phyloP scores from a whole-genome alignment of 75 land plant species.

The Cryptomeria japonica region DNA sequence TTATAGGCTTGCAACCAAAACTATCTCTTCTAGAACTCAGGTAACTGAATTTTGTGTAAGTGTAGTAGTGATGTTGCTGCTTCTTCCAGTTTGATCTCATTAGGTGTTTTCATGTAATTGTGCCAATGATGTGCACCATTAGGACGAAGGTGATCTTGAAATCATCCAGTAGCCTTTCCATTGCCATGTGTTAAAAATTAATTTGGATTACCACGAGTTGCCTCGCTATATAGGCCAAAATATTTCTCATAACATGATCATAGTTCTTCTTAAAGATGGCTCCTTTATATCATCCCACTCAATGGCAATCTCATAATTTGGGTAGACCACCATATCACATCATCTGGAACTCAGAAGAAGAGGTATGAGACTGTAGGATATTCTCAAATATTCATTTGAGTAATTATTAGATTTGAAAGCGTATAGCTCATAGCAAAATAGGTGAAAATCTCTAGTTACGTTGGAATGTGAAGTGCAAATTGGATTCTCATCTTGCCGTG shows the following conservation, averaged over 20 bases:
- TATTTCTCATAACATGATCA: conserved; percentile 96
- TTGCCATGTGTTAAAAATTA: conserved; percentile 98
- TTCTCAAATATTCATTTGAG: too few relatives aligned
- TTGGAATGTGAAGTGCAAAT: too few relatives aligned
- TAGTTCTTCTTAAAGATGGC: conserved; percentile 99
- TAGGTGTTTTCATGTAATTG: conserved; percentile 94
- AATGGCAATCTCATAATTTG: too few relatives aligned
- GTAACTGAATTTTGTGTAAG: conserved; percentile 93
- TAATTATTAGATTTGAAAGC: too few relatives aligned
- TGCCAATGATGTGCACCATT: conserved; percentile 99
- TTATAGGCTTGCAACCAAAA: conserved; percentile 98
- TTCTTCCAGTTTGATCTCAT: conserved; percentile 93
- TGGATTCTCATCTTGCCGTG: too few relatives aligned
- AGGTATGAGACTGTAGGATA: too few relatives aligned
- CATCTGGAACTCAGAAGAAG: too few relatives aligned
- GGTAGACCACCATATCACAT: too few relatives aligned
- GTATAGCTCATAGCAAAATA: too few relatives aligned
- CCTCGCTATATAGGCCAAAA: conserved; percentile 86
- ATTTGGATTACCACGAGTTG: conserved; percentile 99
- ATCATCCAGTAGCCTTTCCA: conserved; percentile 95
- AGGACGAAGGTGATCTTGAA: conserved; percentile 93
- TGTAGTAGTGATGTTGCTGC: conserved; percentile 95
- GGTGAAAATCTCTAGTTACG: too few relatives aligned
- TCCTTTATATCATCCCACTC: too few relatives aligned
- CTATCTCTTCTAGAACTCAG: conserved; percentile 94